Evolutionary conservation across 1,139 yeast species (phyloP).

Genomic region (Yamadazyma blattariae): DNA sequence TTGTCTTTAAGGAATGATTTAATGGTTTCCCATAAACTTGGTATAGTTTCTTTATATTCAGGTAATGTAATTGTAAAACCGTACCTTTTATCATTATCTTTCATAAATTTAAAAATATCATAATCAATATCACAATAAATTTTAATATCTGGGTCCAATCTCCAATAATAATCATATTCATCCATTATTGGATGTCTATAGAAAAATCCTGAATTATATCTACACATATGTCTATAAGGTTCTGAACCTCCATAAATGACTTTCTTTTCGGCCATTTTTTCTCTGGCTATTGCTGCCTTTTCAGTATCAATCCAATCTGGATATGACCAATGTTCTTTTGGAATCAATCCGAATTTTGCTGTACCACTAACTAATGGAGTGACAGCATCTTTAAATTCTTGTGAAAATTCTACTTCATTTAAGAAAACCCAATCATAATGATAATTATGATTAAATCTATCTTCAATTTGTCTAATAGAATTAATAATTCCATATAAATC

Average conservation of each 20-base stretch:
- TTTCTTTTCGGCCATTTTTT: constrained; percentile 46
- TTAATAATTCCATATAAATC: constrained; percentile 35
- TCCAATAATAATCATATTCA: constrained; percentile 86
- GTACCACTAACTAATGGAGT: constrained; percentile 35
- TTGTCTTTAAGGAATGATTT: constrained; percentile 61
- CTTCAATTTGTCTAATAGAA: constrained; percentile 45
- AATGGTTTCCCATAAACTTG: constrained; percentile 78
- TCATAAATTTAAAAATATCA: constrained; percentile 81
- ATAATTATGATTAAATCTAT: constrained; percentile 40
- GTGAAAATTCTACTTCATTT: constrained; percentile 40
- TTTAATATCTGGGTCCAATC: constrained; percentile 86
- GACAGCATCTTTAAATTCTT: constrained; percentile 37
- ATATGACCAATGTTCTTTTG: constrained; percentile 46
- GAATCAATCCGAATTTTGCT: constrained; percentile 43
- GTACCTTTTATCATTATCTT: constrained; percentile 67
- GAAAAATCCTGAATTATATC: constrained; percentile 89
- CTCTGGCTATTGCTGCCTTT: constrained; percentile 52
- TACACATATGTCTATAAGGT: constrained; percentile 83
- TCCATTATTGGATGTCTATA: constrained; percentile 70
- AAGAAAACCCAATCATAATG: constrained; percentile 49
- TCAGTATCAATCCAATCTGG: constrained; percentile 61
- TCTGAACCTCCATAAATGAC: constrained; percentile 62
- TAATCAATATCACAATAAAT: constrained; percentile 78
- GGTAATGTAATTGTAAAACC: constrained; percentile 82
- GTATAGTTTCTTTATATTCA: constrained; percentile 78